phyloP scores from a whole-genome alignment of 257 asterid species.

The Solanum stenotomum region DNA sequence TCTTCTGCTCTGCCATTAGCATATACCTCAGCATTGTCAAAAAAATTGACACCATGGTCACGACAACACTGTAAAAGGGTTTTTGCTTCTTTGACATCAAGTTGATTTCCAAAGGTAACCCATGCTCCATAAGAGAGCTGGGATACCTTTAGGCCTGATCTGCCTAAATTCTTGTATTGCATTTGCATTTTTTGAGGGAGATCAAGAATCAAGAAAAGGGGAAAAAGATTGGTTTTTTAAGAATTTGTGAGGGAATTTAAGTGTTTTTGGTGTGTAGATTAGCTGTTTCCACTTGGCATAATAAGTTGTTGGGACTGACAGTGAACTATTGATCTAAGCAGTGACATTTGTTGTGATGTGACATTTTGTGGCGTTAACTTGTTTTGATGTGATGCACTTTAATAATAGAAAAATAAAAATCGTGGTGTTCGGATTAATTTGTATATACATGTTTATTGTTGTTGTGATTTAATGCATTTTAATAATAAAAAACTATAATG shows the following conservation, averaged over 20 bases:
- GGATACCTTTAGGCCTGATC: constrained; percentile 92
- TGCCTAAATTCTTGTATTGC: constrained; percentile 89
- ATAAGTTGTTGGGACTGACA: not conserved
- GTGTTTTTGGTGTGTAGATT: not conserved
- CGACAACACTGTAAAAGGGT: constrained; percentile 88
- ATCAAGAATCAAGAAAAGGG: not conserved
- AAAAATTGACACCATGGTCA: constrained; percentile 86
- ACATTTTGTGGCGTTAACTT: too few relatives aligned
- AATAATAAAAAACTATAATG: too few relatives aligned
- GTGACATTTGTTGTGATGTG: not conserved
- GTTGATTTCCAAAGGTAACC: constrained; percentile 97
- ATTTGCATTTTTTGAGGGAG: constrained; percentile 15
- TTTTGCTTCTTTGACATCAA: constrained; percentile 93
- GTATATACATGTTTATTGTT: too few relatives aligned
- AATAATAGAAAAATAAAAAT: too few relatives aligned
- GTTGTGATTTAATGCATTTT: too few relatives aligned
- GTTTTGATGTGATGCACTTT: too few relatives aligned
- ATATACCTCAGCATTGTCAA: constrained; percentile 97
- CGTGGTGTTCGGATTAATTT: too few relatives aligned
- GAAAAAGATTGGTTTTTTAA: not conserved
- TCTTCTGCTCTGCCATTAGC: constrained; percentile 97
- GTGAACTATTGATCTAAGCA: not conserved
- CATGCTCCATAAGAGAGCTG: constrained; percentile 93
- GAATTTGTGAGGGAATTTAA: not conserved
- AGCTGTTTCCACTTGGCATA: not conserved